These are phyloP conservation scores for Mortierella polycephala DNA, from an alignment of 371 early-diverging fungal species.

Conservation along the genomic window DNA sequence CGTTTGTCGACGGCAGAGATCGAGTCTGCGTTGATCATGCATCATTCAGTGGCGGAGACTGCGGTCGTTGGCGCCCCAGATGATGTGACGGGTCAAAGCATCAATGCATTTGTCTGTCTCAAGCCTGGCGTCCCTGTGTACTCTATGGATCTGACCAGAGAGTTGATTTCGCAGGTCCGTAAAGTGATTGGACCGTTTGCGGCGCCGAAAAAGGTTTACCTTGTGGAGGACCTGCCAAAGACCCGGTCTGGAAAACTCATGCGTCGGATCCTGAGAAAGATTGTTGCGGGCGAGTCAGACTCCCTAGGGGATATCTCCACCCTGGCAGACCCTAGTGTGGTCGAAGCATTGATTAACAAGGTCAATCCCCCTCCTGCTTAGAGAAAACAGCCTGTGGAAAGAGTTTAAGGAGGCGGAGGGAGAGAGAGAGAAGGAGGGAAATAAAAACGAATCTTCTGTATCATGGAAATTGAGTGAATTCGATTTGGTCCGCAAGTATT, in stretches of 20 bases:
- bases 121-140: slow-evolving; percentile 65
- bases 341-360: slow-evolving; percentile 37
- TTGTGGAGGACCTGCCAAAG: slow-evolving; percentile 94
- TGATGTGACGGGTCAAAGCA: slow-evolving; percentile 92
- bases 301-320: slow-evolving; percentile 91
- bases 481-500: no score
- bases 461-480: no score
- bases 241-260: slow-evolving; percentile 99
- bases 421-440: no score
- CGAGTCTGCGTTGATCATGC: slow-evolving; percentile 86
- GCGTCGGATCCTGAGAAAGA: slow-evolving; percentile 93
- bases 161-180: slow-evolving; percentile 83
- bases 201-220: slow-evolving; percentile 85
- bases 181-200: slow-evolving; percentile 96
- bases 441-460: no score
- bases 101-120: slow-evolving; percentile 78
- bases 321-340: slow-evolving; percentile 82
- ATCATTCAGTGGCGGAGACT: slow-evolving; percentile 91
- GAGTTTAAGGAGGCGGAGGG: no score
- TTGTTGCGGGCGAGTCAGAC: slow-evolving; percentile 86
- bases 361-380: slow-evolving; percentile 15
- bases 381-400: no score
- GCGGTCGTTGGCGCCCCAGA: slow-evolving; percentile 95
- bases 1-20: slow-evolving; percentile 97
- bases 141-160: slow-evolving; percentile 65